Evolutionary conservation across 805 yeast species (phyloP).

Genomic region (Diddensiella transvaalensis): DNA sequence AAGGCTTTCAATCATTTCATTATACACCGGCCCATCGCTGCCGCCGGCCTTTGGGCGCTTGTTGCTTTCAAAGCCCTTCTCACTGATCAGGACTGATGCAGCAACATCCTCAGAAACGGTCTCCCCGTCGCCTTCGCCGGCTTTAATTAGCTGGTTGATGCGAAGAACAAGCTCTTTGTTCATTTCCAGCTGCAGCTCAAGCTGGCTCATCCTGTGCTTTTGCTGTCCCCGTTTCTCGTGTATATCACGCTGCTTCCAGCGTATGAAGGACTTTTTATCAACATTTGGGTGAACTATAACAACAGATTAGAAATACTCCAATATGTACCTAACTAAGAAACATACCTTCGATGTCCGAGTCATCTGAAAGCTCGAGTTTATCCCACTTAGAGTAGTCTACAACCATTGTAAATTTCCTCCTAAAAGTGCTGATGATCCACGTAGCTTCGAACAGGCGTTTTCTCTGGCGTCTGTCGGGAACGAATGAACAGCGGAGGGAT

Average conservation of each 20-base stretch:
- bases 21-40: constrained; percentile 50
- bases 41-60: constrained; percentile 24
- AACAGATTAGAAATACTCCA: constrained; percentile 4
- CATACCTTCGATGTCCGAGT: constrained; percentile 76
- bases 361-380: constrained; percentile 91
- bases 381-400: constrained; percentile 98
- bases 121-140: constrained; percentile 36
- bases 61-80: constrained; percentile 21
- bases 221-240: constrained; percentile 87
- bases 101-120: constrained; percentile 24
- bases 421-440: background rate
- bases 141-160: constrained; percentile 57
- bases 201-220: constrained; percentile 69
- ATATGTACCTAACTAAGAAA: constrained; percentile 1
- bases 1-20: constrained; percentile 90
- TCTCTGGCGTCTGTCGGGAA: no score
- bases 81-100: constrained; percentile 25
- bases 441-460: no score
- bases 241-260: constrained; percentile 96
- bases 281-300: constrained; percentile 94
- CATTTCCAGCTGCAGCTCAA: constrained; percentile 77
- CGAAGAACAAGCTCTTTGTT: constrained; percentile 69
- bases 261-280: constrained; percentile 85
- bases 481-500: no score
- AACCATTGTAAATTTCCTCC: constrained; percentile 47